These are phyloP conservation scores for Fomitopsis pinicola DNA, from an alignment of 1,284 basidiomycete species.

Conservation along the genomic window DNA sequence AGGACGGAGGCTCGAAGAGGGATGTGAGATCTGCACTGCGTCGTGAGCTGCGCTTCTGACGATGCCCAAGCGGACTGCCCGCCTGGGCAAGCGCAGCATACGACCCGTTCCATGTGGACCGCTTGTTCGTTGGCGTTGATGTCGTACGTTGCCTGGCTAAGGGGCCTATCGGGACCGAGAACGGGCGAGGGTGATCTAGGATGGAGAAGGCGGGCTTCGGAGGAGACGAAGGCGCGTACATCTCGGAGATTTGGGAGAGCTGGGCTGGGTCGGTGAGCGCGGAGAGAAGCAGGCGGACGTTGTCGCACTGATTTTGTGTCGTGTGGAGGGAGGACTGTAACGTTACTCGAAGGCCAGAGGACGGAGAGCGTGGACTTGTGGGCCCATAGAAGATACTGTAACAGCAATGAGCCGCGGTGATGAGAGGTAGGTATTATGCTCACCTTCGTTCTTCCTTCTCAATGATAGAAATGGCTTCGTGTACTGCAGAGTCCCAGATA, in stretches of 20 bases:
- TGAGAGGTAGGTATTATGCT: slow-evolving; percentile 7
- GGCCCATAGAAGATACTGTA: slow-evolving; percentile 33
- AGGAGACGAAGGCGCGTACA: slow-evolving; percentile 78
- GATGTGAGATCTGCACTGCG: slow-evolving; percentile 50
- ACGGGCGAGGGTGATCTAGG: slow-evolving; percentile 36
- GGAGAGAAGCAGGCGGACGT: slow-evolving; percentile 69
- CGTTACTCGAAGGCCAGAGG: slow-evolving; percentile 59
- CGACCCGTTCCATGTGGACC: slow-evolving; percentile 72
- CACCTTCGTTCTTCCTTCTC: slow-evolving; percentile 69
- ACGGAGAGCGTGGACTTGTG: slow-evolving; percentile 43
- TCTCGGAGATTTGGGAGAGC: slow-evolving; percentile 70
- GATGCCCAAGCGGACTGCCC: slow-evolving; percentile 36
- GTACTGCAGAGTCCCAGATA: slow-evolving; percentile 67
- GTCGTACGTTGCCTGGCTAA: slow-evolving; percentile 20
- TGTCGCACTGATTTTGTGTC: slow-evolving; percentile 74
- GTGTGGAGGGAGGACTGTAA: slow-evolving; percentile 68
- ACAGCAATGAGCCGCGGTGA: not conserved
- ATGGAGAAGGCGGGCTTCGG: slow-evolving; percentile 35
- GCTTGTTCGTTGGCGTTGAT: slow-evolving; percentile 40
- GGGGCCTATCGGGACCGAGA: slow-evolving; percentile 34
- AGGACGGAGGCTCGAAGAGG: slow-evolving; percentile 32
- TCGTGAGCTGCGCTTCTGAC: slow-evolving; percentile 43
- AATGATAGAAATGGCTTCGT: slow-evolving; percentile 58
- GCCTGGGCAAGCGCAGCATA: slow-evolving; percentile 45
- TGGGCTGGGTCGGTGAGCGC: slow-evolving; percentile 68